Base-by-base conservation (phyloP, 2,329 filamentous ascomycete genomes). In the Fulvia fulva region DNA sequence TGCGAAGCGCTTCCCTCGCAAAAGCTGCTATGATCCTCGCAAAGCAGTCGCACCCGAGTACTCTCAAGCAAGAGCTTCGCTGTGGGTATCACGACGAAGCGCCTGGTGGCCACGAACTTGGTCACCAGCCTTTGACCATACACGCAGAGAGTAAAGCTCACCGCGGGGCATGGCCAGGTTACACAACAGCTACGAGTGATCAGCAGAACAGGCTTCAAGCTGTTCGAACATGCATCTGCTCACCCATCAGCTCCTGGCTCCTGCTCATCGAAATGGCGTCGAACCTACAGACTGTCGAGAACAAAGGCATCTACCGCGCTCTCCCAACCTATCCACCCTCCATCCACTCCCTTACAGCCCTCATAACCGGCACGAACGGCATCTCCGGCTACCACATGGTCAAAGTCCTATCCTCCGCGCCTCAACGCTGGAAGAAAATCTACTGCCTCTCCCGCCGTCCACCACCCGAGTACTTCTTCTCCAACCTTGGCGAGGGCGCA, bases 321-420 rank as follows among this genome's bases (percentile, higher is more conserved):
- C 72, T 81, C 0, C 78, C 79, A 0, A 73, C 74, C 26, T 79
- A 74, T 56, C 25, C 54, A 11, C 11, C 46, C 23, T 66, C 70
- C 0, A 58, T 73, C 50, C 73, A 74, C 57, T 72, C 70, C 7
- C 71, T 81, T n/a, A 80, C 77, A 0, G 80, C 79, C 3, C 75
- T 82, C 44, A 74, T 82, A 22, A 80, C 77, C 0, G 80, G 80
- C 4, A 77, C 78, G 37, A 82, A 80, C 70, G 80, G 78, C 1
- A 78, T 82, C 19, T 80, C 77, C 0, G 79, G 80, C 4, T 74
- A 77, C 57, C 74, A 79, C 63, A 80, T 80, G 71, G 67, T 81
- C 22, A 76, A 76, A 16, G 77, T 76, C 0, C 72, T 82, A 2
- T 67, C 71, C 6, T 70, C 77, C 28, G 70, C 73, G 12, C 76